phyloP scores from a whole-genome alignment of 352 stramenopile species.

The Blastocystis sp. region DNA sequence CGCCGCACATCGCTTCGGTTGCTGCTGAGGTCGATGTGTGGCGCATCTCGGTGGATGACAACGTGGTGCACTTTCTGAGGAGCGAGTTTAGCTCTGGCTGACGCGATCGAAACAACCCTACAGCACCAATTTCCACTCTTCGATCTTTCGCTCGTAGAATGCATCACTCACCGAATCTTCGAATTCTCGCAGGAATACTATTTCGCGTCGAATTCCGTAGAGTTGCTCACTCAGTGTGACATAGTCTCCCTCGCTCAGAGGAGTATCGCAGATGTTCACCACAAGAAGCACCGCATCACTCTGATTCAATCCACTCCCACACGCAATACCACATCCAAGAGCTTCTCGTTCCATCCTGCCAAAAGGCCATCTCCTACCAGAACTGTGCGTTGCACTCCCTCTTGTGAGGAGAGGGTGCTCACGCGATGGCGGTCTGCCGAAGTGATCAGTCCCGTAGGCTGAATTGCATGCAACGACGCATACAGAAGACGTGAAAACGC shows the following conservation, averaged over 20 bases:
- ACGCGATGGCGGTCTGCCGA: constrained; percentile 16
- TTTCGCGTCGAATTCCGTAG: constrained; percentile 41
- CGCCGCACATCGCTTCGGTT: constrained; percentile 69
- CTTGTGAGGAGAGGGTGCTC: neutral
- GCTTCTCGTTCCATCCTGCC: constrained; percentile 2
- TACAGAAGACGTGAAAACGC: constrained; percentile 21
- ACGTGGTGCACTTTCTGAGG: constrained; percentile 43
- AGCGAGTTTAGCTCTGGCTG: neutral
- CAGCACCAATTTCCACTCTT: constrained; percentile 8
- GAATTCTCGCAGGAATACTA: constrained; percentile 28
- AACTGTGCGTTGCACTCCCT: neutral
- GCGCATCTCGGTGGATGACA: neutral
- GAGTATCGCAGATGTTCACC: constrained; percentile 54
- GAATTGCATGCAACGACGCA: constrained; percentile 20
- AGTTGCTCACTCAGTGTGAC: neutral
- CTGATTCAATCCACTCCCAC: neutral
- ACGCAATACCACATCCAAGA: neutral
- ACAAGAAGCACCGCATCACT: constrained; percentile 43
- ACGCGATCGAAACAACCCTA: neutral
- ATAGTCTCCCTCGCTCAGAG: neutral
- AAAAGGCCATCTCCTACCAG: neutral
- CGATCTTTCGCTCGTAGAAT: constrained; percentile 26
- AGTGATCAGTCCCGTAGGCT: neutral
- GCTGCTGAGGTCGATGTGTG: neutral
- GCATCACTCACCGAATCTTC: constrained; percentile 13